These are phyloP conservation scores for Datisca glomerata DNA, from an alignment of 306 rosid species.

Conservation along the genomic window DNA sequence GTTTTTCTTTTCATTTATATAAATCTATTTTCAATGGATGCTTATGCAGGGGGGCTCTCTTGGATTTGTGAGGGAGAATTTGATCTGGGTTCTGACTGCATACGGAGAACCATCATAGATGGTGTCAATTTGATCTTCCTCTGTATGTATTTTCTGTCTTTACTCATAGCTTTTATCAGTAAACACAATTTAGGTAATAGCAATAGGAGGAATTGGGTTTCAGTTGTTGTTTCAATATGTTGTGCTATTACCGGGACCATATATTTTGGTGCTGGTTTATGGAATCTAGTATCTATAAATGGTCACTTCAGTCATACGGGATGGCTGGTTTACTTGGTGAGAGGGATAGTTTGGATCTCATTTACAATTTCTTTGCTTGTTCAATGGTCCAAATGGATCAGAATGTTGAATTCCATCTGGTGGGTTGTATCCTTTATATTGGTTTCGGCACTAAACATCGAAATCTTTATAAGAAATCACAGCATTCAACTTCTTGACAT, in stretches of 20 bases:
- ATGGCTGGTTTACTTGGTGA: conserved; percentile 21
- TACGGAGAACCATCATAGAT: conserved; percentile 26
- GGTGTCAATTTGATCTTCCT: conserved; percentile 26
- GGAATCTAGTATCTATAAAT: conserved; percentile 19
- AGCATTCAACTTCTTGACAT: conserved; percentile 20
- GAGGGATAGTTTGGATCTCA: conserved; percentile 46
- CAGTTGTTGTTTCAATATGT: conserved; percentile 22
- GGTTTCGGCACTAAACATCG: conserved; percentile 32
- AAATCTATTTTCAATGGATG: no score
- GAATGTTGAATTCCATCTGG: conserved; percentile 36
- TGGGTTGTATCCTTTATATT: conserved; percentile 33
- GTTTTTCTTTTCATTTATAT: background rate
- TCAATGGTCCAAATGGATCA: conserved; percentile 28
- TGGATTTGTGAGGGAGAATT: conserved; percentile 29
- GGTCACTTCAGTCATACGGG: conserved; percentile 12
- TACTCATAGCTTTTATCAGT: conserved; percentile 15
- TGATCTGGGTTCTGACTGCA: conserved; percentile 30
- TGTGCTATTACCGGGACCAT: conserved; percentile 31
- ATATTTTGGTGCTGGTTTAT: conserved; percentile 24
- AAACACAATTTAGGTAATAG: conserved; percentile 5
- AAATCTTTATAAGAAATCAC: conserved; percentile 19
- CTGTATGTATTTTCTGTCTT: conserved; percentile 16
- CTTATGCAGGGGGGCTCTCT: conserved; percentile 29
- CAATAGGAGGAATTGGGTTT: conserved; percentile 19
- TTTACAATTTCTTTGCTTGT: conserved; percentile 33